Conservation (phyloP, 2,329 filamentous ascomycete genomes). For the Colletotrichum sp. region DNA sequence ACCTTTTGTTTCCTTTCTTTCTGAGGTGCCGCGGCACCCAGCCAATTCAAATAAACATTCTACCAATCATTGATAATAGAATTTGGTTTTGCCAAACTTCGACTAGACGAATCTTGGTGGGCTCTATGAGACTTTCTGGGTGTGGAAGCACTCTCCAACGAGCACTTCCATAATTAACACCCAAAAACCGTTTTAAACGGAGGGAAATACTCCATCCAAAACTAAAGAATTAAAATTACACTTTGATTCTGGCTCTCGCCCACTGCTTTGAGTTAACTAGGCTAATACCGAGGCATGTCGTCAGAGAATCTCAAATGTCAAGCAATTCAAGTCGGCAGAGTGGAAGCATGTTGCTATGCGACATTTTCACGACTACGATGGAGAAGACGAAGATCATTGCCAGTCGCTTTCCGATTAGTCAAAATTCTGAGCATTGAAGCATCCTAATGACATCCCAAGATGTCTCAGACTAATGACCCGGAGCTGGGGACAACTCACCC, state of each 20-base stretch:
- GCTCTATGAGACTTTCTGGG: neutral
- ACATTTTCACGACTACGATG: neutral
- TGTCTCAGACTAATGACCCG: neutral
- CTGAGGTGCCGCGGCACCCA: neutral
- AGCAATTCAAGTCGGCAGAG: neutral
- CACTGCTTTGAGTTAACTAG: neutral
- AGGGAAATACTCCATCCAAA: neutral
- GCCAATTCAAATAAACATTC: neutral
- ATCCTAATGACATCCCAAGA: neutral
- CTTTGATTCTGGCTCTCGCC: rapidly evolving
- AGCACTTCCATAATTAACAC: neutral
- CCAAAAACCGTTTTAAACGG: neutral
- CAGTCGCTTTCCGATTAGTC: neutral
- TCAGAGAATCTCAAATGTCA: neutral
- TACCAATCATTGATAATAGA: neutral
- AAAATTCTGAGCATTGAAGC: rapidly evolving
- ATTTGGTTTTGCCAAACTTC: neutral
- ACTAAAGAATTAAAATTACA: neutral
- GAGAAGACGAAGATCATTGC: neutral
- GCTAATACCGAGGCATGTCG: neutral
- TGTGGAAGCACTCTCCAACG: neutral
- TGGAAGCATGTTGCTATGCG: neutral
- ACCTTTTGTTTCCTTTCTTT: neutral
- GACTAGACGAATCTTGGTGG: neutral
- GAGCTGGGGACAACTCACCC: neutral